Base-by-base conservation (phyloP, 2,329 filamentous ascomycete genomes). In the Ambrosiella xylebori region DNA sequence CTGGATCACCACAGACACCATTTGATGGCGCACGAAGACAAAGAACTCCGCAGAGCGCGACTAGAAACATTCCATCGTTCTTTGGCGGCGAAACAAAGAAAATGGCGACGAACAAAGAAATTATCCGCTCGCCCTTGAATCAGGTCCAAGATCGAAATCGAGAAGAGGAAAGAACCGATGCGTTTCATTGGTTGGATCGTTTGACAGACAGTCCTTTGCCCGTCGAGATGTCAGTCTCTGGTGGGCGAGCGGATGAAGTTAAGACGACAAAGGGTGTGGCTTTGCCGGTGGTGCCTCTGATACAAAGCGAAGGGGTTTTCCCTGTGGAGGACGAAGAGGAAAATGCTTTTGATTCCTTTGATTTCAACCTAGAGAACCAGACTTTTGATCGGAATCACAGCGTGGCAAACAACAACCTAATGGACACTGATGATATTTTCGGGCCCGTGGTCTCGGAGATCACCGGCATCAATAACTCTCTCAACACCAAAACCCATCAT, bases 171-270 rank as follows among this genome's bases (percentile, higher is more conserved):
- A 57, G 44, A 51, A 41, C 45, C 1, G 45, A 57, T 44, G 59
- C 56, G 2, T 49, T 47, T n/a, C 51, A 55, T 41, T 60, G 59
- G 59, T 13, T 60, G 52, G 51, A 58, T 51, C 27, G 39, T n/a
- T 49, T 60, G 6, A 37, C 59, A 11, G 59, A 60, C 27, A 60
- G 59, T 53, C 59, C 59, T 7, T n/a, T 60, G 6, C 56, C 59
- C 4, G 17, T 38, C 15, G 35, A 60, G 40, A 54, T 58, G 52
- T 44, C 44, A 7, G 59, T 60, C 3, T 38, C 56, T 12, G 52
- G 50, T 41, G 50, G 54, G 4, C 37, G 55, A 45, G 54, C 59
- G 15, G 38, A 51, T 6, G 35, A 44, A 39, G 36, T 53, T 7
- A 19, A 55, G 47, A 55, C 47, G 12, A 51, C 50, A 13, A 57